Percentiles rank a stretch among this genome's conserved stretches.
phyloP scores from a whole-genome alignment of 371 early-diverging fungal genomes.

The Mucor racemosus region DNA sequence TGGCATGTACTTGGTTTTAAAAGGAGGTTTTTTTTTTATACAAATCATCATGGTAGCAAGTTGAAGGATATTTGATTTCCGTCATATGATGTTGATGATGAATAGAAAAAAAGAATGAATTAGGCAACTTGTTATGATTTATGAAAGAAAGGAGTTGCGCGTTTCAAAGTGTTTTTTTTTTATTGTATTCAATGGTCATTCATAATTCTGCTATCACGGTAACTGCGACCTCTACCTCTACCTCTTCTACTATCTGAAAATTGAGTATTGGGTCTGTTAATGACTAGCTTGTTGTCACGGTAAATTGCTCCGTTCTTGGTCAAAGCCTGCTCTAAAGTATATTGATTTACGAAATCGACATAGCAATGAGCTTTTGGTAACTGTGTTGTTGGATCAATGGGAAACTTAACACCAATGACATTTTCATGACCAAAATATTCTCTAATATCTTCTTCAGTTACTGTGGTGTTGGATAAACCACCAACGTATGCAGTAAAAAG shows the following conservation, averaged over 20 bases:
- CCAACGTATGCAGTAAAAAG: constrained; percentile 51
- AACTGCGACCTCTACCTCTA: constrained; percentile 17
- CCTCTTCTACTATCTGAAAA: constrained; percentile 31
- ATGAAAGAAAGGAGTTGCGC: not conserved
- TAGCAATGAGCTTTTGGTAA: constrained; percentile 54
- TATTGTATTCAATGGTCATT: constrained; percentile 14
- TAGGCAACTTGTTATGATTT: too few species aligned
- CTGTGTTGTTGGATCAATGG: constrained; percentile 44
- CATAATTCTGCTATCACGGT: constrained; percentile 34
- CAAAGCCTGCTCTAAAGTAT: constrained; percentile 46
- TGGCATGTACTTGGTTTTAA: too few species aligned
- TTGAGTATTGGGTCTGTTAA: constrained; percentile 48
- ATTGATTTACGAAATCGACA: constrained; percentile 45
- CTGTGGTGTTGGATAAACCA: constrained; percentile 40
- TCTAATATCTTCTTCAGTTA: constrained; percentile 52
- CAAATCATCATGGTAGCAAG: too few species aligned
- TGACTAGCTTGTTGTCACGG: constrained; percentile 46
- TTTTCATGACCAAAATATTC: constrained; percentile 50
- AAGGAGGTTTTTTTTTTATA: too few species aligned
- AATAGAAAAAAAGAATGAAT: too few species aligned
- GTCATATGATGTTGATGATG: not conserved
- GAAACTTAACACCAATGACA: constrained; percentile 51
- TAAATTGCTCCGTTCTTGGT: constrained; percentile 44
- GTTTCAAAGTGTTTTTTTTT: constrained; percentile 1
- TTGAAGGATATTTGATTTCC: not conserved